These are phyloP conservation scores for Mesembryanthemum crystallinum DNA, from an alignment of 148 eudicot species.

Conservation along the genomic window DNA sequence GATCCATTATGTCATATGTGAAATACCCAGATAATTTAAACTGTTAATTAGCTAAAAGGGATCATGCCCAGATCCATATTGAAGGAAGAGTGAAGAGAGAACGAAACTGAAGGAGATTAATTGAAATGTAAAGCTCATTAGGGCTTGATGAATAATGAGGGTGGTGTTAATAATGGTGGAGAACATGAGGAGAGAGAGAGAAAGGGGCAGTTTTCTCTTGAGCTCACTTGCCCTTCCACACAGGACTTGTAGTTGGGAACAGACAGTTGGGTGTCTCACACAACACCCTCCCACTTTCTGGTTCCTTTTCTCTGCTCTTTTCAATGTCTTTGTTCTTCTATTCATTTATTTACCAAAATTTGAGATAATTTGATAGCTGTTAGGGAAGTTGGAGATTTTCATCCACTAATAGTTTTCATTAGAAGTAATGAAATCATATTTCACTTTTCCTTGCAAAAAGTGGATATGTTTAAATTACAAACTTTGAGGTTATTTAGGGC, in stretches of 20 bases:
- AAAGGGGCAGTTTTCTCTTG: background rate
- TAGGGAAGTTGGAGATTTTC: background rate
- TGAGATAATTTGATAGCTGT: too few species aligned
- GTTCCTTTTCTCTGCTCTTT: background rate
- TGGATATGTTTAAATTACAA: background rate
- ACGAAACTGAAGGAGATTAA: background rate
- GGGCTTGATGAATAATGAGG: too few species aligned
- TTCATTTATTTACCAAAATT: too few species aligned
- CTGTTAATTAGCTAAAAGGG: background rate
- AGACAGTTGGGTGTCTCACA: conserved; percentile 23
- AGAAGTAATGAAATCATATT: background rate
- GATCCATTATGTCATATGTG: conserved; percentile 27
- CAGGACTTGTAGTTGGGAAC: conserved; percentile 31
- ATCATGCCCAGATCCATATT: background rate
- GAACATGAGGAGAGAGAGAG: background rate
- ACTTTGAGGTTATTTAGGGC: too few species aligned
- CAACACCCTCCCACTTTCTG: background rate
- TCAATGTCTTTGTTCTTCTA: background rate
- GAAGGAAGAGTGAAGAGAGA: background rate
- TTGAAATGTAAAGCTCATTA: too few species aligned
- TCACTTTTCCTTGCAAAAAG: too few species aligned
- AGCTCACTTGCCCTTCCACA: conserved; percentile 16
- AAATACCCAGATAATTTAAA: background rate
- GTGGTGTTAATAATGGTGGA: too few species aligned
- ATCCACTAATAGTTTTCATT: background rate